Base-by-base conservation (phyloP, 768 basidiomycete species). In the Psilocybe cyanescens region DNA sequence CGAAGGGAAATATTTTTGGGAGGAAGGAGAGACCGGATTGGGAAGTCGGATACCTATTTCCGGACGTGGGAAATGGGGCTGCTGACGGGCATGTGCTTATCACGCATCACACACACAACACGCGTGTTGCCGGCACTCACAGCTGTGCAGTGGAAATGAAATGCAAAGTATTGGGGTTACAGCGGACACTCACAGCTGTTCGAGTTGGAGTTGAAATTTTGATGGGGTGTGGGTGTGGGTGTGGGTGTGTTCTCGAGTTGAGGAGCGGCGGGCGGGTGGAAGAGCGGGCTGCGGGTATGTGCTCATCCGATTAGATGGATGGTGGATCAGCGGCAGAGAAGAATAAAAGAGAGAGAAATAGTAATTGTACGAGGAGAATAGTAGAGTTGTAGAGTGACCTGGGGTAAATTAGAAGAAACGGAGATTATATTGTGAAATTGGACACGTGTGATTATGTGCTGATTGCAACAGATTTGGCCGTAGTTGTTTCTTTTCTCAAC, bases 371-470 rank as follows among this genome's bases (percentile, higher is more conserved):
- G 5, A 28, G 28, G n/a, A 48, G 47, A 48, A 28, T 9, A 48
- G 16, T 17, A 1, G 29, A 24, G 47, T 9, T 8, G 17, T 24
- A 11, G 31, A 31, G 17, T 30, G 30, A 33, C n/a, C 8, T 30
- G 39, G 24, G 35, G 41, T 19, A 35, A 35, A 35, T 35, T 35
- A 39, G 44, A 56, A 30, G 44, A 30, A 19, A 35, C 16, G 47
- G 35, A 47, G 47, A 58, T 47, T 11, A 31, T 37, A 51, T 24
- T 48, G 30, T 24, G 58, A 53, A 35, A 16, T 51, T 45, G 45
- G 37, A 45, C 59, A 60, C 59, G 59, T 60, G 59, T 59, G 51
- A 54, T 29, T 44, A n/a, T 45, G 28, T 45, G 37, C 51, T 59
- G 58, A 52, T 59, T 59, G 58, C 58, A 50, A 59, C 58, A 59